phyloP scores from a whole-genome alignment of 2,329 filamentous ascomycete species.

The Venturia oleaginea region DNA sequence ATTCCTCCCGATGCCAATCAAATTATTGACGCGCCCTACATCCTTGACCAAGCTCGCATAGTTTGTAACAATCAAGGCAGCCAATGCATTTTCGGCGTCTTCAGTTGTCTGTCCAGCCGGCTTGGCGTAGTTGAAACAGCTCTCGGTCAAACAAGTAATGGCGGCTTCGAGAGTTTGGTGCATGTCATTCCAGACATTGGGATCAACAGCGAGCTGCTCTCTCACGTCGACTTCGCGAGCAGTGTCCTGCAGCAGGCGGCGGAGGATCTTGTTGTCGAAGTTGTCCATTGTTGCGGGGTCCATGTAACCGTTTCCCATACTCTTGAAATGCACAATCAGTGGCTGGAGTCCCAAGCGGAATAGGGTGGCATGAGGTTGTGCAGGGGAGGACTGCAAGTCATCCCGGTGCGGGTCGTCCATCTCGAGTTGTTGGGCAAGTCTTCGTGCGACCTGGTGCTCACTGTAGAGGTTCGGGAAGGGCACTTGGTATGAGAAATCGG shows the following conservation, averaged over 20 bases:
- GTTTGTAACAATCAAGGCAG: conserved; percentile 40
- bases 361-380: conserved; percentile 9
- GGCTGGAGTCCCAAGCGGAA: conserved; percentile 13
- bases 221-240: conserved; percentile 20
- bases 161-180: conserved; percentile 49
- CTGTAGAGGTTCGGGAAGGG: background rate
- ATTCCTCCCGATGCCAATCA: conserved; percentile 54
- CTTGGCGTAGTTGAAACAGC: conserved; percentile 49
- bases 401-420: background rate
- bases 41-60: conserved; percentile 51
- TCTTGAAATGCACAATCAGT: conserved; percentile 15
- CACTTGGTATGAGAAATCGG: background rate
- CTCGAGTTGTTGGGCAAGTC: background rate
- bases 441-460: conserved; percentile 1
- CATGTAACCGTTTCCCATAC: conserved; percentile 13
- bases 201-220: conserved; percentile 47
- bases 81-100: background rate
- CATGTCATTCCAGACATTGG: conserved; percentile 51
- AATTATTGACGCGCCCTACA: conserved; percentile 52
- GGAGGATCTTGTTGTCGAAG: conserved; percentile 13
- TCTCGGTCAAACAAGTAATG: conserved; percentile 51
- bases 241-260: conserved; percentile 8
- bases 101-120: background rate
- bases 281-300: conserved; percentile 5
- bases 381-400: background rate